A percentile compares a stretch with the other conserved stretches of the same genome.
These are phyloP conservation scores for Calonectria pauciramosa DNA, from an alignment of 2,329 filamentous ascomycete genomes.

Conservation along the genomic window DNA sequence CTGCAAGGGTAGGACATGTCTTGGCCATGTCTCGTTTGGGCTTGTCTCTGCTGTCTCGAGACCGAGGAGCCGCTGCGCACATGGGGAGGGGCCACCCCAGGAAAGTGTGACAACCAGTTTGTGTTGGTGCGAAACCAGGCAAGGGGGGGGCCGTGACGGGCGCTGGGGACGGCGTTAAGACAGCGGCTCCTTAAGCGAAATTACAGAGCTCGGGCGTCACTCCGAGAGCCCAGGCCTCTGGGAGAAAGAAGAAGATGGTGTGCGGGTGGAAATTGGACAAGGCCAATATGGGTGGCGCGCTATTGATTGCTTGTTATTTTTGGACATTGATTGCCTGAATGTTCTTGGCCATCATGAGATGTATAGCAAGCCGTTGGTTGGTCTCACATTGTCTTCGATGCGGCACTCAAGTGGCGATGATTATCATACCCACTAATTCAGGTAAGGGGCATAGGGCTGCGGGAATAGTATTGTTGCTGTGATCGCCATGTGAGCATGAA, in stretches of 20 bases:
- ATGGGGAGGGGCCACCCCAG: neutral
- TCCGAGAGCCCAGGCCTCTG: neutral
- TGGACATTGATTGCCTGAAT: neutral
- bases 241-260: neutral
- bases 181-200: conserved; percentile 27
- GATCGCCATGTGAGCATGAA: neutral
- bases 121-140: neutral
- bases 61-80: neutral
- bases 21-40: conserved; percentile 15
- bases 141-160: conserved; percentile 18
- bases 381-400: neutral
- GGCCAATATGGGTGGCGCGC: neutral
- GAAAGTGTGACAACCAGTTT: neutral
- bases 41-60: conserved; percentile 17
- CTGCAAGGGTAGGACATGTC: conserved; percentile 12
- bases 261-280: conserved; percentile 10
- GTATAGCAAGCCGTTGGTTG: neutral
- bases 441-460: neutral
- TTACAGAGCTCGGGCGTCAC: conserved; percentile 26
- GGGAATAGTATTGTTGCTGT: neutral
- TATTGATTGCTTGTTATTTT: neutral
- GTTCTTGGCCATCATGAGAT: neutral
- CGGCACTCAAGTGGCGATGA: neutral
- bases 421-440: neutral
- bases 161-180: conserved; percentile 29